Conservation (phyloP, 148 eudicot genomes). For the Talinum fruticosum region DNA sequence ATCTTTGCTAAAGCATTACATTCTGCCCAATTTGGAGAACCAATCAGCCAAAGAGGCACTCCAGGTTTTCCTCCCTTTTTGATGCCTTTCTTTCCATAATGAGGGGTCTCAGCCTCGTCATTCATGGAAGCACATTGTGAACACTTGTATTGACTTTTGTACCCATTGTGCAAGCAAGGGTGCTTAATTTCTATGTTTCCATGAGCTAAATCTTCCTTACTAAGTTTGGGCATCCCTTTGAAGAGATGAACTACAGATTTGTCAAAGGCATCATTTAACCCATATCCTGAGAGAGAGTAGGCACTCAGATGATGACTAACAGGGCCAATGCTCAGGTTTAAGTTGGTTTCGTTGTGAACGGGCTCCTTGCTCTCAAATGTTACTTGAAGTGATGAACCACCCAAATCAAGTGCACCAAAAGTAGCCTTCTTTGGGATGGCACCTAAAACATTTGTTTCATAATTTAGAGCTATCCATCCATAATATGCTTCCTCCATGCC, state of each 20-base stretch:
- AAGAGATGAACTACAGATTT: slow-evolving; percentile 83
- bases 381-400: slow-evolving; percentile 97
- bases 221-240: slow-evolving; percentile 50
- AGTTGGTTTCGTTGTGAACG: slow-evolving; percentile 55
- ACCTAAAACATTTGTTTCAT: slow-evolving; percentile 68
- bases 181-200: slow-evolving; percentile 73
- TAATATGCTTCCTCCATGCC: slow-evolving; percentile 98
- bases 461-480: slow-evolving; percentile 97
- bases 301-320: slow-evolving; percentile 91
- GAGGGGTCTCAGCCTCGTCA: slow-evolving; percentile 48
- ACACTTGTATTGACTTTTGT: slow-evolving; percentile 65
- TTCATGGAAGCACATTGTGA: slow-evolving; percentile 61
- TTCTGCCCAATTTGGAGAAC: slow-evolving; percentile 87
- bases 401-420: slow-evolving; percentile 93
- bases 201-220: slow-evolving; percentile 42
- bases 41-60: slow-evolving; percentile 58
- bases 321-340: slow-evolving; percentile 84
- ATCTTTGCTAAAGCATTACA: slow-evolving; percentile 74
- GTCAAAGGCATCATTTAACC: slow-evolving; percentile 97
- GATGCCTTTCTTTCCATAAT: slow-evolving; percentile 30
- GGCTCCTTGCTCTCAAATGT: slow-evolving; percentile 82
- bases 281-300: slow-evolving; percentile 91
- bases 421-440: slow-evolving; percentile 68
- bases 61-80: slow-evolving; percentile 58
- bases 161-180: slow-evolving; percentile 91